Conservation (phyloP, 2,329 filamentous ascomycete species). For the Emergomyces orientalis region DNA sequence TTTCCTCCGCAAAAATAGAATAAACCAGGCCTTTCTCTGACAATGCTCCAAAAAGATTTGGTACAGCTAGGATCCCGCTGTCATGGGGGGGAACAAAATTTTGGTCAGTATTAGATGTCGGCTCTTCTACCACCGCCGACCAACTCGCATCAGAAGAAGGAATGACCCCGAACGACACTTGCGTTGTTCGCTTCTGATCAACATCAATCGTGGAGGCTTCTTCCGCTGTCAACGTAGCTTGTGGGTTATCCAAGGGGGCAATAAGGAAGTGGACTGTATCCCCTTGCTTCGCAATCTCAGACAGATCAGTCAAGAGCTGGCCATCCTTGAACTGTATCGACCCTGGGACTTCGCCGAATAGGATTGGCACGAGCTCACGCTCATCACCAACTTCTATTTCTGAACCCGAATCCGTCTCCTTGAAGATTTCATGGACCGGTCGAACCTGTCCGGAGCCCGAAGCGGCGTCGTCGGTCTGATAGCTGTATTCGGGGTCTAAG, state of each 20-base stretch:
- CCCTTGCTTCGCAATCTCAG: slow-evolving; percentile 30
- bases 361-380: slow-evolving; percentile 11
- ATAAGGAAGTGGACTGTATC: slow-evolving; percentile 37
- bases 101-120: too few relatives aligned
- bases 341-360: slow-evolving; percentile 19
- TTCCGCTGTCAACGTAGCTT: not conserved
- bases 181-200: slow-evolving; percentile 12
- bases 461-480: slow-evolving; percentile 11
- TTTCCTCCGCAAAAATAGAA: slow-evolving; percentile 9
- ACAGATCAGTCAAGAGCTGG: slow-evolving; percentile 30
- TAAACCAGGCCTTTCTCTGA: slow-evolving; percentile 33
- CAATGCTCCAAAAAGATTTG: slow-evolving; percentile 31
- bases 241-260: slow-evolving; percentile 16
- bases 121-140: not conserved
- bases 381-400: not conserved
- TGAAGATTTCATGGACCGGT: slow-evolving; percentile 22
- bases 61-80: slow-evolving; percentile 19
- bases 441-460: slow-evolving; percentile 12
- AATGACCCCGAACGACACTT: slow-evolving; percentile 27
- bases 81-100: not conserved
- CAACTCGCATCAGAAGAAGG: slow-evolving; percentile 19
- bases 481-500: slow-evolving; percentile 31
- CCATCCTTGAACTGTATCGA: slow-evolving; percentile 17
- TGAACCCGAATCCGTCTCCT: slow-evolving; percentile 3
- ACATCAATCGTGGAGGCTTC: not conserved